phyloP scores from a whole-genome alignment of 257 asterid species.

The Nicotiana noctiflora region DNA sequence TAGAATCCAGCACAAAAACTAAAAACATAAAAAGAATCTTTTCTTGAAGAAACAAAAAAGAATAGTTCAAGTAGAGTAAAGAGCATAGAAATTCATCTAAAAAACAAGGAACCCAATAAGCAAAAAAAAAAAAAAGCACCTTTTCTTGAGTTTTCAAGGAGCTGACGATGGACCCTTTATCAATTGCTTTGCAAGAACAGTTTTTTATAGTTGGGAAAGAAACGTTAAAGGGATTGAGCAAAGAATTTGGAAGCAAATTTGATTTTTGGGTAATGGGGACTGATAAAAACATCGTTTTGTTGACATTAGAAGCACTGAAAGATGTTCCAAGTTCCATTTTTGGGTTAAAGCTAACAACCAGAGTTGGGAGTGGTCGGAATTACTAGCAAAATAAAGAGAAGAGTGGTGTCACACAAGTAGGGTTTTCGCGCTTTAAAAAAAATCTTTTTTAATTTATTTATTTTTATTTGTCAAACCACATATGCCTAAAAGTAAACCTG shows the following conservation, averaged over 20 bases:
- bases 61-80: background rate
- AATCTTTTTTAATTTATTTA: no score
- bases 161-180: slow-evolving; percentile 16
- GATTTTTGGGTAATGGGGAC: slow-evolving; percentile 15
- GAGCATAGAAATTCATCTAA: background rate
- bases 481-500: no score
- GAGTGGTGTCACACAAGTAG: background rate
- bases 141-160: slow-evolving; percentile 16
- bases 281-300: slow-evolving; percentile 11
- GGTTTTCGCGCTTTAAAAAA: background rate
- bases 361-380: background rate
- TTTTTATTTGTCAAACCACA: no score
- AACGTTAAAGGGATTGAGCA: slow-evolving; percentile 13
- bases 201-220: slow-evolving; percentile 18
- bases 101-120: background rate
- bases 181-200: slow-evolving; percentile 26
- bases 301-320: slow-evolving; percentile 16
- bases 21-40: background rate
- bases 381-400: background rate
- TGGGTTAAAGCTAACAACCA: background rate
- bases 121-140: slow-evolving; percentile 10
- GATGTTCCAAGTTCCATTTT: slow-evolving; percentile 34
- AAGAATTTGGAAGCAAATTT: background rate
- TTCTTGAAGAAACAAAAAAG: background rate
- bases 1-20: no score